phyloP scores from a whole-genome alignment of 192 early-diverging fungal species.

The Entomortierella lignicola region DNA sequence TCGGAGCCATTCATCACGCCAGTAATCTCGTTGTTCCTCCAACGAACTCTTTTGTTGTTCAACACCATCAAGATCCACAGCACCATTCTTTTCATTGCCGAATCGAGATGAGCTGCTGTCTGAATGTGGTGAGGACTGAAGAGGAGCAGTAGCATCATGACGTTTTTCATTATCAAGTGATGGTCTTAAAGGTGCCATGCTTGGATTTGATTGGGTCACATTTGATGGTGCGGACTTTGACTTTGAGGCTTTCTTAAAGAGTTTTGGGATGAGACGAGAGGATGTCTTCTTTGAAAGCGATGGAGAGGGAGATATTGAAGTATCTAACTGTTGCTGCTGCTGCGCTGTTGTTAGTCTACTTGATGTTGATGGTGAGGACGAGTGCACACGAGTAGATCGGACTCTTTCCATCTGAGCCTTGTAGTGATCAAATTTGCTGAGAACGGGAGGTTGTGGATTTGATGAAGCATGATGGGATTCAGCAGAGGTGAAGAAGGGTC shows the following conservation, averaged over 20 bases:
- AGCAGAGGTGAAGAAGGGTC: not conserved
- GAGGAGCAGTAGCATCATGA: no score
- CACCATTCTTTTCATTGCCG: not conserved
- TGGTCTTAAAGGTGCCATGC: not conserved
- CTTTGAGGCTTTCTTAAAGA: constrained; percentile 13
- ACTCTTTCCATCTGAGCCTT: constrained; percentile 34
- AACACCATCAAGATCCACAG: not conserved
- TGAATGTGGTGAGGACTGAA: not conserved
- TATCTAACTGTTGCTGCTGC: not conserved
- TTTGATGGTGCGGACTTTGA: not conserved
- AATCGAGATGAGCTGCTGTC: not conserved
- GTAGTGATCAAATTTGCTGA: constrained; percentile 44
- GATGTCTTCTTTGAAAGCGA: not conserved
- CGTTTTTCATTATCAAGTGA: not conserved
- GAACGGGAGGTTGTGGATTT: not conserved
- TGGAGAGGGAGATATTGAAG: not conserved
- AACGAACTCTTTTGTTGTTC: not conserved
- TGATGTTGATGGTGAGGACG: constrained; percentile 11
- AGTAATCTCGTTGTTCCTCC: constrained; percentile 33
- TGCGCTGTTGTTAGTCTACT: not conserved
- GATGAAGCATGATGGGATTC: not conserved
- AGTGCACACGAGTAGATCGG: constrained; percentile 3
- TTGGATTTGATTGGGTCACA: not conserved
- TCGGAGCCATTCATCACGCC: constrained; percentile 49
- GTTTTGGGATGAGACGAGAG: not conserved